phyloP scores from a whole-genome alignment of 1,284 basidiomycete species.

The Trametes versicolor region DNA sequence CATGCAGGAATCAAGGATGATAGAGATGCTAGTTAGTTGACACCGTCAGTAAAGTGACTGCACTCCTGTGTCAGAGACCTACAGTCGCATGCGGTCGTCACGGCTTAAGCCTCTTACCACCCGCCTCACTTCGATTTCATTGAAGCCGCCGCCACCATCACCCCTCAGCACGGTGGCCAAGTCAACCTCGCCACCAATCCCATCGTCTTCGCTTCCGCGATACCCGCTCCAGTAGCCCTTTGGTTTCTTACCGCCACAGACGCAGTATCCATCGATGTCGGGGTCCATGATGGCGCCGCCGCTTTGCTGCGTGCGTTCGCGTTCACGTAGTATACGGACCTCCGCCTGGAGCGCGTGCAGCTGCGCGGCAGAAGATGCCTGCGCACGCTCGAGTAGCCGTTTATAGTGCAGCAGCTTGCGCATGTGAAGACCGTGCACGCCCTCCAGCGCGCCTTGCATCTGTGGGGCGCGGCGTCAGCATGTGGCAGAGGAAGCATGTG shows the following conservation, averaged over 20 bases:
- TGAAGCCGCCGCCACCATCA: constrained; percentile 64
- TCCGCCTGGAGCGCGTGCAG: constrained; percentile 84
- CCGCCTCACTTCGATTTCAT: constrained; percentile 72
- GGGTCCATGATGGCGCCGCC: constrained; percentile 29
- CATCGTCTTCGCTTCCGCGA: constrained; percentile 51
- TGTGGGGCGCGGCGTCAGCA: constrained; percentile 40
- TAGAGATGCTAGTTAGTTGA: constrained; percentile 45
- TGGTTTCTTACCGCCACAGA: constrained; percentile 66
- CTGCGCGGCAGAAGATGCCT: constrained; percentile 78
- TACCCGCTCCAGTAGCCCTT: constrained; percentile 74
- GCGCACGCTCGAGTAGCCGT: constrained; percentile 78
- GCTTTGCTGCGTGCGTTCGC: constrained; percentile 44
- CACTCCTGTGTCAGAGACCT: constrained; percentile 44
- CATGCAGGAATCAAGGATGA: constrained; percentile 68
- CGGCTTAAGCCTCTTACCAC: constrained; percentile 68
- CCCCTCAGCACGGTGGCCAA: constrained; percentile 61
- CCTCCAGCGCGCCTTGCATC: constrained; percentile 67
- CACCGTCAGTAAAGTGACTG: background rate
- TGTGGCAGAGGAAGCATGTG: background rate
- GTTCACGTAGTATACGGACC: constrained; percentile 62
- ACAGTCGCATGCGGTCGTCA: constrained; percentile 78
- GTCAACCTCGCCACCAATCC: constrained; percentile 52
- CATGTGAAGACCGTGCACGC: constrained; percentile 66
- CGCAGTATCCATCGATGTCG: constrained; percentile 57
- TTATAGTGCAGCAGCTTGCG: constrained; percentile 77